Evolutionary conservation across 176 grass and related monocot species (phyloP).

Genomic region (Oryza glumipatula): DNA sequence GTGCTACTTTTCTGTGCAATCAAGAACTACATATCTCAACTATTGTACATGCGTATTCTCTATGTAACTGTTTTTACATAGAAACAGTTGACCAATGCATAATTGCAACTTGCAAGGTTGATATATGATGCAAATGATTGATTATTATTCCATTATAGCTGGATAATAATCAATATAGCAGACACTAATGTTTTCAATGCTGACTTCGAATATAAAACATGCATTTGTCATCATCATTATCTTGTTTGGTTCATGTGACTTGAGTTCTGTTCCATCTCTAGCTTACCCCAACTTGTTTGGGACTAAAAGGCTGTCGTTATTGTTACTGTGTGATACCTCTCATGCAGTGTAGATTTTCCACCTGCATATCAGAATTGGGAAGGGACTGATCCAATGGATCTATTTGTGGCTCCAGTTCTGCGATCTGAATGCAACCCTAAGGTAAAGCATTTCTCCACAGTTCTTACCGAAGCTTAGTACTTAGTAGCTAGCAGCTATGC

Average conservation of each 20-base stretch:
- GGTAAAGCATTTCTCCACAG: conserved; percentile 48
- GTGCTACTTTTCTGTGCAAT: not conserved
- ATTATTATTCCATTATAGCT: conserved; percentile 15
- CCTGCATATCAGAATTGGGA: conserved; percentile 96
- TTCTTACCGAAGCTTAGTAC: conserved; percentile 6
- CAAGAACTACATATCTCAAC: not conserved
- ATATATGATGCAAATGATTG: not conserved
- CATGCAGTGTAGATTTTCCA: conserved; percentile 88
- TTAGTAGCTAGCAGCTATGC: conserved; percentile 3
- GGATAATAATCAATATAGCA: conserved; percentile 3
- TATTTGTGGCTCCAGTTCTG: conserved; percentile 84
- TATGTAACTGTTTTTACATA: conserved; percentile 8
- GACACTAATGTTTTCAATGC: conserved; percentile 6
- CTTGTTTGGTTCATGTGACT: not conserved
- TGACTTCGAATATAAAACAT: conserved; percentile 5
- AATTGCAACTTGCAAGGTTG: conserved; percentile 8
- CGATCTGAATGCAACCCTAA: conserved; percentile 97
- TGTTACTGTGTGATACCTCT: conserved; percentile 16
- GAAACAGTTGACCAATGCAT: not conserved
- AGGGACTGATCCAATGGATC: conserved; percentile 84
- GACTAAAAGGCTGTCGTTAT: not conserved
- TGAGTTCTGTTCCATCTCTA: not conserved
- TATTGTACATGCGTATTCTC: conserved; percentile 6
- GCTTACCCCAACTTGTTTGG: not conserved
- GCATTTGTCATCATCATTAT: not conserved